These are phyloP conservation scores for Fremontodendron californicum DNA, from an alignment of 345 rosid species.

Conservation along the genomic window DNA sequence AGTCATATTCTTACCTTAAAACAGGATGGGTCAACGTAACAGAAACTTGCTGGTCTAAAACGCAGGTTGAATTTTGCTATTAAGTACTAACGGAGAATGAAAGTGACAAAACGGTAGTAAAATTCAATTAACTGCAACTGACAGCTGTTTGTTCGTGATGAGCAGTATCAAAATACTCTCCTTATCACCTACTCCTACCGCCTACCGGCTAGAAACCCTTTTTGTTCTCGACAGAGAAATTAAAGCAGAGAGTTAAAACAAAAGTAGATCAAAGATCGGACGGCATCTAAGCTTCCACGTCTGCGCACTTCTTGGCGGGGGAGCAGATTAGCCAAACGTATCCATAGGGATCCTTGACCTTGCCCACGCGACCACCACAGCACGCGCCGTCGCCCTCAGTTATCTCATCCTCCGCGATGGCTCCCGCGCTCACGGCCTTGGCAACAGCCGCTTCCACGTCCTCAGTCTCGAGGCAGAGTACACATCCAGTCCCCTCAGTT, in stretches of 20 bases:
- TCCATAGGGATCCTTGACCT: slow-evolving; percentile 76
- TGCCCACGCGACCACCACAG: slow-evolving; percentile 48
- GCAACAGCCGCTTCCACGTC: slow-evolving; percentile 67
- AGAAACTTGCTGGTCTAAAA: not conserved
- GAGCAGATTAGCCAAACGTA: slow-evolving; percentile 55
- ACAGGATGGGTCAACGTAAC: no score
- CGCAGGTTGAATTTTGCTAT: no score
- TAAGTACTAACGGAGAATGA: not conserved
- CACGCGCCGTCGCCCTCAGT: slow-evolving; percentile 38
- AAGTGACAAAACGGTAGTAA: not conserved
- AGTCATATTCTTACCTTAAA: no score
- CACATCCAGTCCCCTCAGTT: slow-evolving; percentile 15
- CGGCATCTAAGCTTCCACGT: slow-evolving; percentile 41
- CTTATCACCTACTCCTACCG: no score
- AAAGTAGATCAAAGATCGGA: slow-evolving; percentile 18
- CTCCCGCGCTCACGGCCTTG: slow-evolving; percentile 64
- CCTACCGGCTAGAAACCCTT: not conserved
- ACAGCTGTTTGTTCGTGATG: not conserved
- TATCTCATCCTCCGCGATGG: slow-evolving; percentile 42
- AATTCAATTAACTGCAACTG: not conserved
- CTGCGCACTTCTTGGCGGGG: slow-evolving; percentile 30
- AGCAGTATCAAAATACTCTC: no score
- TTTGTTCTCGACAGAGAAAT: no score
- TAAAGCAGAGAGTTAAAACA: no score
- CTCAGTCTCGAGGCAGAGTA: slow-evolving; percentile 53